Percentiles rank a stretch among this genome's conserved stretches.
These are phyloP conservation scores for Pythium insidiosum DNA, from an alignment of 352 stramenopile species.

Conservation along the genomic window DNA sequence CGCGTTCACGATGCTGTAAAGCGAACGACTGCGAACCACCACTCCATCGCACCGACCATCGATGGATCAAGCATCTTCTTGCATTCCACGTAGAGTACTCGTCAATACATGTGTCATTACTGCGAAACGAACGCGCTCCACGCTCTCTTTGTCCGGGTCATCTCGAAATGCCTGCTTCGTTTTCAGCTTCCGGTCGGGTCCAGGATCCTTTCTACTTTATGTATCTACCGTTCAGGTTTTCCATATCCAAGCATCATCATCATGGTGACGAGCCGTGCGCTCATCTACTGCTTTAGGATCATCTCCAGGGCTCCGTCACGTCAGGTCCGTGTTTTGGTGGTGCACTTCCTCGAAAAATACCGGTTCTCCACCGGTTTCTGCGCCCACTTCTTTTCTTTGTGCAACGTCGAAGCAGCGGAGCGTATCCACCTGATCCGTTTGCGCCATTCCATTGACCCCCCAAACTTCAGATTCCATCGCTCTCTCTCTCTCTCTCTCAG, in stretches of 20 bases:
- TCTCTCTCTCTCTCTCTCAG: not conserved
- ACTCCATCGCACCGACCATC: not conserved
- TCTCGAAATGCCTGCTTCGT: no score
- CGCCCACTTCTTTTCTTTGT: not conserved
- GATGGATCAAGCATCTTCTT: not conserved
- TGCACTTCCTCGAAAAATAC: not conserved
- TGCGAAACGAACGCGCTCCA: not conserved
- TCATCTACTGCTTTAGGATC: no score
- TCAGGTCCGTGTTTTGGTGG: no score
- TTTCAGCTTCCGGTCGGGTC: not conserved
- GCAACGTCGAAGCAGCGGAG: not conserved
- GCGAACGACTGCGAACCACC: not conserved
- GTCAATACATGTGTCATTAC: not conserved
- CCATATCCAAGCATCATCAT: not conserved
- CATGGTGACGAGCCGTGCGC: no score
- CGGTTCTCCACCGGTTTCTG: not conserved
- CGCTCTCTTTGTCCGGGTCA: not conserved
- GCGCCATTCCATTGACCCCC: not conserved
- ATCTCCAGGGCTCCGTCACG: not conserved
- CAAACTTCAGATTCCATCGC: not conserved
- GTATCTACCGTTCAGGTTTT: not conserved
- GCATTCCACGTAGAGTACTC: not conserved
- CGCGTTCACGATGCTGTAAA: constrained; percentile 3
- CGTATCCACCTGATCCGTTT: not conserved
- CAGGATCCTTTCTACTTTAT: not conserved